Base-by-base conservation (phyloP, 1,284 basidiomycete species). In the Meripilus lineatus region DNA sequence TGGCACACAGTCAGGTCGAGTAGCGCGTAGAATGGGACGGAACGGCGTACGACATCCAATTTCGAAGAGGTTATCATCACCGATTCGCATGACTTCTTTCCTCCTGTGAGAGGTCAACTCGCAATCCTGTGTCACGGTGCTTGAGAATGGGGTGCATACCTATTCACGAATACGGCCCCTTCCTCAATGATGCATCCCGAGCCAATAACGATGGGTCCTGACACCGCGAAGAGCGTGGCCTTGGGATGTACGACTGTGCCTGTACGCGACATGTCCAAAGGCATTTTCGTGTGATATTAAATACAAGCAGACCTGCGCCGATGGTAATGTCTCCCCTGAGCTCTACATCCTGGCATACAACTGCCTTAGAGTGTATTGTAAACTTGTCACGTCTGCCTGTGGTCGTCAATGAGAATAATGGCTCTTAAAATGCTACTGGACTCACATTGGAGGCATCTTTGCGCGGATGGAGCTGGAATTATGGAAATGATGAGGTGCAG, bases 171-270 rank as follows among this genome's bases (percentile, higher is more conserved):
- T 52, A 93, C 83, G 2, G 81, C 88, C 6, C 77, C 77, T 63
- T 98, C 95, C 59, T 98, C 95, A 42, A 99, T 79, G 55, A 98
- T 90, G 61, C 91, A 94, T 44, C 86, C 80, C 20, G 80, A 72
- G 6, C 93, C 95, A 38, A 98, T 85, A 36, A 89, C 72, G 50
- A 98, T 92, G 3, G 91, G 84, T 0, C 89, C 93, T 4, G 81
- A 82, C 34, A 90, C 79, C 5, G 92, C 93, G 50, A 93, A 85
- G 50, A 98, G 87, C 23, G 87, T 89, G 1, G 89, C 90, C 59
- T 91, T 90, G 0, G 95, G 94, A 55, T 98, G 94, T n/a, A 99
- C 79, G 39, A 97, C 84, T 1, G 86, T 88, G 2, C 88, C 87
- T 78, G 49, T 23, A 2, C 17, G 43, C 21, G 18, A 14, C 6